phyloP scores from a whole-genome alignment of 345 rosid genomes.

The Barbarea vulgaris region DNA sequence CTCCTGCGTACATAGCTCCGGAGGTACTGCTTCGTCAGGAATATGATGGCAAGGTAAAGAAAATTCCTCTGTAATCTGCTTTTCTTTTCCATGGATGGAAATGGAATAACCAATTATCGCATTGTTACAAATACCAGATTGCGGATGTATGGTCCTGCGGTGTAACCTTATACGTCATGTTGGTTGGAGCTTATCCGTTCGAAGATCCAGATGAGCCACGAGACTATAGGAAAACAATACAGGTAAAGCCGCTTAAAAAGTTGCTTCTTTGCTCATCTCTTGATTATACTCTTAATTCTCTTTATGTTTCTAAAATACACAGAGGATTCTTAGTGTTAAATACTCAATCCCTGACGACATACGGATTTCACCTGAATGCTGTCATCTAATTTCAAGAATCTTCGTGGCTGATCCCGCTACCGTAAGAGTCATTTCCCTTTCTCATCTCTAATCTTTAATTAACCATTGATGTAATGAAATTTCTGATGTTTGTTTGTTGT shows the following conservation, averaged over 20 bases:
- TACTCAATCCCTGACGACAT: slow-evolving; percentile 81
- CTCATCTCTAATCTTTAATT: background rate
- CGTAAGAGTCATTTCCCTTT: slow-evolving; percentile 47
- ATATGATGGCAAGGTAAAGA: slow-evolving; percentile 91
- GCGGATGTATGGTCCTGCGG: slow-evolving; percentile 99
- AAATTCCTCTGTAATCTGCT: background rate
- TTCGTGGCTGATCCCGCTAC: slow-evolving; percentile 79
- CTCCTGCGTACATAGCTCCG: slow-evolving; percentile 98
- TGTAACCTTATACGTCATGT: slow-evolving; percentile 90
- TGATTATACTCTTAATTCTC: background rate
- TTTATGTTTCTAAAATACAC: slow-evolving; percentile 15
- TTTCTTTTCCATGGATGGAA: background rate
- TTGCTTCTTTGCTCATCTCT: background rate
- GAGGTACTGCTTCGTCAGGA: slow-evolving; percentile 83
- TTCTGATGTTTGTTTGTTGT: slow-evolving; percentile 19
- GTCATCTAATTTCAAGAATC: slow-evolving; percentile 80
- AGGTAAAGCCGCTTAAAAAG: slow-evolving; percentile 41
- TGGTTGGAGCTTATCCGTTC: slow-evolving; percentile 94
- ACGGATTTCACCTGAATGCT: slow-evolving; percentile 76
- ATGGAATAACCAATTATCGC: background rate
- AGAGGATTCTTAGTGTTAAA: slow-evolving; percentile 87
- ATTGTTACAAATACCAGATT: slow-evolving; percentile 52
- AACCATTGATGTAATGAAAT: background rate
- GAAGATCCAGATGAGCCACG: slow-evolving; percentile 96
- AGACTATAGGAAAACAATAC: slow-evolving; percentile 84